A percentile compares a stretch with the other conserved stretches of the same genome.
Evolutionary conservation across 2,329 filamentous ascomycete genomes (phyloP).

Genomic region (Xylariales sp.): DNA sequence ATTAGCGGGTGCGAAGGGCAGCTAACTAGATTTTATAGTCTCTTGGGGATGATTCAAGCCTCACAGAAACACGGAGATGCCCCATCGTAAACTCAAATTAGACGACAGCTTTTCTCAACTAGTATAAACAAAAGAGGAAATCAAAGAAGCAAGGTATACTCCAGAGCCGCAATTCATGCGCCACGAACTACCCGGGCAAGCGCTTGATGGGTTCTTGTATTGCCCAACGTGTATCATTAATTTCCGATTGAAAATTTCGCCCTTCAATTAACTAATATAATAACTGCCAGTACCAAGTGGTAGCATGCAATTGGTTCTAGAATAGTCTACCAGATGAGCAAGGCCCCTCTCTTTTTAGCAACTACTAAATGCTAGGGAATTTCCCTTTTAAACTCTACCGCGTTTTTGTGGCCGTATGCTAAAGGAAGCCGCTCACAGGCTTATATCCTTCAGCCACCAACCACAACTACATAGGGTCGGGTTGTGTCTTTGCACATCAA

Average conservation of each 20-base stretch:
- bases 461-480: neutral
- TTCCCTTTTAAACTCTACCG: neutral
- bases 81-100: neutral
- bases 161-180: neutral
- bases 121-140: neutral
- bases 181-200: neutral
- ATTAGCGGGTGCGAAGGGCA: neutral
- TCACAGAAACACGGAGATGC: neutral
- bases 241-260: neutral
- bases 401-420: neutral
- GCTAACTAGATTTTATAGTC: neutral
- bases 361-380: neutral
- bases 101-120: neutral
- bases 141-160: neutral
- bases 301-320: neutral
- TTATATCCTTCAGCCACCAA: neutral
- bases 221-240: conserved; percentile 1
- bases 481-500: neutral
- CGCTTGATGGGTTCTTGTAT: neutral
- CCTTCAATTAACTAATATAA: neutral
- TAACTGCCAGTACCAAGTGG: neutral
- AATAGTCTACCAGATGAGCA: no score
- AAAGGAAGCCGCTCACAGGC: neutral
- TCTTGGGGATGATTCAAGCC: neutral
- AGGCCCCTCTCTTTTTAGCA: neutral